Conservation (phyloP, 1,139 yeast species). For the Candida frijolesensis region DNA sequence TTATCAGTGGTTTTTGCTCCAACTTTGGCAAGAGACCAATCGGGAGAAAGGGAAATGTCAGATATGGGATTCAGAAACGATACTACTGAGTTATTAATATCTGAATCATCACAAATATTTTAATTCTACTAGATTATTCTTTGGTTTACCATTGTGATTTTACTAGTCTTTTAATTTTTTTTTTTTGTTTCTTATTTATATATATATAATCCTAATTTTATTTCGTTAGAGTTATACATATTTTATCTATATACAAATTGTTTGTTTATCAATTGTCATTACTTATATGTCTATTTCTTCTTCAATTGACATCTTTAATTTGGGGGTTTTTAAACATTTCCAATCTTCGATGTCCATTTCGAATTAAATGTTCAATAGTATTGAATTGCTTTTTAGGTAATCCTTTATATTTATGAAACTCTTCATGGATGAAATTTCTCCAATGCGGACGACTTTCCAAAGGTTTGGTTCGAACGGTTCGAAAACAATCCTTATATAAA, state of each 20-base stretch:
- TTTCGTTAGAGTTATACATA: background rate
- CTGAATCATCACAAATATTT: constrained; percentile 36
- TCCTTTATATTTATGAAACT: constrained; percentile 61
- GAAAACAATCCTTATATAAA: constrained; percentile 59
- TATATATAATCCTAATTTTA: background rate
- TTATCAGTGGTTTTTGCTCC: constrained; percentile 96
- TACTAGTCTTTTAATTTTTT: background rate
- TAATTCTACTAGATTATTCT: background rate
- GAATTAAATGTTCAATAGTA: constrained; percentile 80
- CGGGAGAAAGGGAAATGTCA: constrained; percentile 80
- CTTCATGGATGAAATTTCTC: constrained; percentile 50
- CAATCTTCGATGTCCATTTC: constrained; percentile 72
- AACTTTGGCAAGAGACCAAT: constrained; percentile 77
- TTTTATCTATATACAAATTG: background rate
- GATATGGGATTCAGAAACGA: constrained; percentile 87
- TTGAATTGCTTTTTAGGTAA: constrained; percentile 80
- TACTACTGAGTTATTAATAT: constrained; percentile 74
- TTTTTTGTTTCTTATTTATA: constrained; percentile 1
- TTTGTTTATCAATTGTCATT: background rate
- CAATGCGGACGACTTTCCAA: constrained; percentile 43
- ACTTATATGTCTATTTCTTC: background rate
- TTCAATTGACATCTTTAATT: constrained; percentile 60
- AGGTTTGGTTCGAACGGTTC: constrained; percentile 62
- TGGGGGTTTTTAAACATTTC: constrained; percentile 73
- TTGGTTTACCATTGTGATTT: too few relatives aligned